A percentile compares a stretch with the other conserved stretches of the same genome.
Evolutionary conservation across 176 grass and related monocot genomes (phyloP).

Genomic region (Tuctoria greenei): DNA sequence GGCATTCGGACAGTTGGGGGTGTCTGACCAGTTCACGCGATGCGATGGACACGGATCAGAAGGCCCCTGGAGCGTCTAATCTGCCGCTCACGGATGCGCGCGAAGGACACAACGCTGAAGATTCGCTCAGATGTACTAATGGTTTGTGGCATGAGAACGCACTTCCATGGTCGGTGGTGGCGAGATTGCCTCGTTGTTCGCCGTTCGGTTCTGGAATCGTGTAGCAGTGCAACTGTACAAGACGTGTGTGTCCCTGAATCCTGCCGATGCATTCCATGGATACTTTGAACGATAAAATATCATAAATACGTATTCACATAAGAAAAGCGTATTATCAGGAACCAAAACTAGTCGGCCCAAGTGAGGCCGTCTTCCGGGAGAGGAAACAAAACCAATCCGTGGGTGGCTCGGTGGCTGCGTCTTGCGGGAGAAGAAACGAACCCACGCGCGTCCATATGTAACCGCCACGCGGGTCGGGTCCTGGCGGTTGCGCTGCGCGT

Average conservation of each 20-base stretch:
- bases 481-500: not conserved
- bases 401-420: not conserved
- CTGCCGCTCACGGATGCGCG: not conserved
- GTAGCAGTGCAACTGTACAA: no score
- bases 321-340: rapidly evolving
- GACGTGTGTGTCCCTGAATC: not conserved
- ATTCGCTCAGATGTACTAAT: no score
- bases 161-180: not conserved
- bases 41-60: conserved; percentile 32
- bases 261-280: not conserved
- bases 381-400: no score
- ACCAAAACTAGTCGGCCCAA: no score
- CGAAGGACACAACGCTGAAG: no score
- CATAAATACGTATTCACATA: not conserved
- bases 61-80: not conserved
- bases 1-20: conserved; percentile 35
- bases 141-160: no score
- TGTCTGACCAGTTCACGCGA: conserved; percentile 33
- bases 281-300: not conserved
- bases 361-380: no score
- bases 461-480: not conserved
- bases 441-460: no score
- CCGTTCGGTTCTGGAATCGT: no score
- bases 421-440: not conserved
- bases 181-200: not conserved